Base-by-base conservation (phyloP, 2,329 filamentous ascomycete species). In the Alternaria infectoria region DNA sequence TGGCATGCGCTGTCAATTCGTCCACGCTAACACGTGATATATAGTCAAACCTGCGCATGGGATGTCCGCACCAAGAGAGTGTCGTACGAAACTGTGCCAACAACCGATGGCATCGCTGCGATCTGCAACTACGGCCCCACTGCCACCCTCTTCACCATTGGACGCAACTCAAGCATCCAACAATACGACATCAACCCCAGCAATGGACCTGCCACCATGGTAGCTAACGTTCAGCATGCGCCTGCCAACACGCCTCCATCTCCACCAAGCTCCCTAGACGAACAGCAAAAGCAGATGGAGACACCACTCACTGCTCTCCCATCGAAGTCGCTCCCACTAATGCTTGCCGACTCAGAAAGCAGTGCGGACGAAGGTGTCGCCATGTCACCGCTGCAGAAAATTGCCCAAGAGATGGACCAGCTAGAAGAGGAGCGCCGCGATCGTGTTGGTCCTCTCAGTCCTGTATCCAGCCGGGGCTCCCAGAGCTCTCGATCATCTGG, bases 1-100 rank as follows among this genome's bases (percentile, higher is more conserved):
- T 63, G 64, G 65, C 65, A 3, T 44, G 43, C 50, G 23, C 54
- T 47, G 28, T 26, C 25, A 26, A 19, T 26, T 17, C 28, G n/a
- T 21, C 28, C 55, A 44, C 66, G 59, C 74, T 79, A 54, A 79
- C 67, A 40, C 36, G 56, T 57, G 54, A 54, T 57, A 67, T 45
- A 67, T 65, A 84, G 94, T 59, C 92, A 97, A 85, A 97, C 94
- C 40, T 90, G 92, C 73, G 91, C 93, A 61, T 99, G 96, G 95
- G 96, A 99, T 84, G 96, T 99, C 47, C 88, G 94, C 67, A 99
- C 96, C n/a, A 98, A 98, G 79, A 91, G 97, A 76, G 93, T 99
- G 71, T 94, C 93, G 4, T 96, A 90, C 80, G 94, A 97, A 74
- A 87, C 88, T 62, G 92, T 98, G 60, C 93, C 94, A 6, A 97